Conservation (phyloP, 192 early-diverging fungal species). For the Physocladia obscura region DNA sequence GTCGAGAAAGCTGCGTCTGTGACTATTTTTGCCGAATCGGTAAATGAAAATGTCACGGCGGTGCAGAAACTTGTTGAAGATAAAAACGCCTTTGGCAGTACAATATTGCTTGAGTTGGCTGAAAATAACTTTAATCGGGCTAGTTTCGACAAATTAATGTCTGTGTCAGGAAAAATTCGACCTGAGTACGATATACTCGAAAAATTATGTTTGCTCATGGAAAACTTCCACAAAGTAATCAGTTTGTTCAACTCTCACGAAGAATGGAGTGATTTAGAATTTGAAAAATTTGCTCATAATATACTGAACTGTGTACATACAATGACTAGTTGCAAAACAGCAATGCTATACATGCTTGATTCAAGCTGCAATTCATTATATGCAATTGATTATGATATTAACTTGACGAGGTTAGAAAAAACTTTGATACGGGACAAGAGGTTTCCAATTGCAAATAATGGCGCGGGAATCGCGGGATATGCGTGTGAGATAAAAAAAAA, state of each 20-base stretch:
- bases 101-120: too few species aligned
- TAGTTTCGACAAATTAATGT: too few species aligned
- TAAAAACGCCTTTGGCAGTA: too few species aligned
- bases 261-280: not conserved
- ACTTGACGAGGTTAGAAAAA: conserved; percentile 8
- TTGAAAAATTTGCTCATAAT: not conserved
- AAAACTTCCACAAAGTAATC: not conserved
- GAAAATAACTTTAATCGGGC: too few species aligned
- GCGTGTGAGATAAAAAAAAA: not conserved
- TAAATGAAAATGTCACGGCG: too few species aligned
- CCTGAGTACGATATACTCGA: not conserved
- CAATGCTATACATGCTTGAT: conserved; percentile 7
- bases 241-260: not conserved
- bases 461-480: conserved; percentile 3
- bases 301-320: not conserved
- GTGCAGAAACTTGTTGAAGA: too few species aligned
- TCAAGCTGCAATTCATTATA: not conserved
- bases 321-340: conserved; percentile 10
- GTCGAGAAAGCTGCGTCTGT: too few species aligned
- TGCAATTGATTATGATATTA: conserved; percentile 5
- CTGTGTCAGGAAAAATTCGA: too few species aligned
- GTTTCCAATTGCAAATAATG: not conserved
- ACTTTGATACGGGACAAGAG: conserved; percentile 4
- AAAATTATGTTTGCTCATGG: not conserved
- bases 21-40: too few species aligned